phyloP scores from a whole-genome alignment of 75 land plant genomes.

The Larix kaempferi region DNA sequence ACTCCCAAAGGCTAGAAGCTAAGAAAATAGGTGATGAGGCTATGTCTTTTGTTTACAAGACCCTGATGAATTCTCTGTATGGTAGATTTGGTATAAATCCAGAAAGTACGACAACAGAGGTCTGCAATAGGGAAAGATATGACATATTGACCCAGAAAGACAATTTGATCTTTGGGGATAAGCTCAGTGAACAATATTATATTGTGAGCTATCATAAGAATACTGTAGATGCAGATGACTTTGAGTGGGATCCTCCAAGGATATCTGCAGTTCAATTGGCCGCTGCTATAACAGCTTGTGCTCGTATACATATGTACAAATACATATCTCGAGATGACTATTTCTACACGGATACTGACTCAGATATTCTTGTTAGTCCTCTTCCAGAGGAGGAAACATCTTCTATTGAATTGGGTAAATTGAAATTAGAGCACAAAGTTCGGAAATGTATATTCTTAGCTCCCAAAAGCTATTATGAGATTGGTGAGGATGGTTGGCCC shows the following conservation, averaged over 20 bases:
- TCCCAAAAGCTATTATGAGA: background rate
- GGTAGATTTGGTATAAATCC: conserved; percentile 13
- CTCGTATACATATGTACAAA: conserved; percentile 3
- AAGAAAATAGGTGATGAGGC: background rate
- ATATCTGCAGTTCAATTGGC: conserved; percentile 8
- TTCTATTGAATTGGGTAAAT: background rate
- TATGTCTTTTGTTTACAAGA: conserved; percentile 3
- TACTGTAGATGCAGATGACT: background rate
- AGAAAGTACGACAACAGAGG: background rate
- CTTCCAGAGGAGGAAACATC: background rate
- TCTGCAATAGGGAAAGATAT: conserved; percentile 8
- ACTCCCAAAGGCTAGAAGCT: background rate
- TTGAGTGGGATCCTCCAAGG: conserved; percentile 3
- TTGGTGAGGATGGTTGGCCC: background rate
- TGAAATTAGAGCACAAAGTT: background rate
- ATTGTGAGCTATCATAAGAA: background rate
- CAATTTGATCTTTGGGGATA: conserved; percentile 3
- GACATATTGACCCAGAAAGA: background rate
- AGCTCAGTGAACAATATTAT: conserved; percentile 8
- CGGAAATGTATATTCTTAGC: conserved; percentile 2
- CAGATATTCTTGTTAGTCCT: background rate
- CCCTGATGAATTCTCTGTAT: conserved; percentile 4
- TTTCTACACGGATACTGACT: background rate
- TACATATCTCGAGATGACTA: background rate
- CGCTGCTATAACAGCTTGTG: background rate